phyloP scores from a whole-genome alignment of 2,329 filamentous ascomycete species.

The Helotiales sp. region DNA sequence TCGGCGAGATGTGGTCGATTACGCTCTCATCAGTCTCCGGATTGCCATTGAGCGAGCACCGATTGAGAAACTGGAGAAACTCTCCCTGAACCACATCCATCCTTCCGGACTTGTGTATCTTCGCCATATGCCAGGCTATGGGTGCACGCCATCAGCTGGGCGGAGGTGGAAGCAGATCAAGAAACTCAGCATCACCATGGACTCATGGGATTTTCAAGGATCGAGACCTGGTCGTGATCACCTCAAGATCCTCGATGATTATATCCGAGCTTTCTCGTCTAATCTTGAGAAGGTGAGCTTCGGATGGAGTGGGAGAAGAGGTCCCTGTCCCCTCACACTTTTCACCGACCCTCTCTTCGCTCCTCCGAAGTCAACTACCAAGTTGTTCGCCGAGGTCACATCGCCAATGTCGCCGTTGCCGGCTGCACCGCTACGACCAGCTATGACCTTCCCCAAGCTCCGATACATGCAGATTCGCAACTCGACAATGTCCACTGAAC shows the following conservation, averaged over 20 bases:
- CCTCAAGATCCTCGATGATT: conserved; percentile 80
- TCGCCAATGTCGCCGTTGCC: conserved; percentile 68
- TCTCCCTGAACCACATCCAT: conserved; percentile 77
- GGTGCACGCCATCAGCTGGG: conserved; percentile 72
- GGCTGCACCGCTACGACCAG: conserved; percentile 54
- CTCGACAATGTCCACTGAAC: conserved; percentile 69
- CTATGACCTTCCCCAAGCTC: conserved; percentile 70
- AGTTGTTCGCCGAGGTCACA: conserved; percentile 68
- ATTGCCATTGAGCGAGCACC: conserved; percentile 80
- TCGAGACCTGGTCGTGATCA: conserved; percentile 68
- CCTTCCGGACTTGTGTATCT: conserved; percentile 78
- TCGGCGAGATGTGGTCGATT: conserved; percentile 80
- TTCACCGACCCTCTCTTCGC: conserved; percentile 67
- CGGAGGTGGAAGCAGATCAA: conserved; percentile 80
- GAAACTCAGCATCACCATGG: conserved; percentile 73
- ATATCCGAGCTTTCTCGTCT: conserved; percentile 71
- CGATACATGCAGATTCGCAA: conserved; percentile 75
- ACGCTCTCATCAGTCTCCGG: conserved; percentile 83
- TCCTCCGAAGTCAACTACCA: conserved; percentile 56
- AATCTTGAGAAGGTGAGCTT: conserved; percentile 74
- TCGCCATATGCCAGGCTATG: conserved; percentile 74
- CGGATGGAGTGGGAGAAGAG: conserved; percentile 74
- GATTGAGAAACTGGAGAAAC: conserved; percentile 66
- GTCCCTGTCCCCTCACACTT: conserved; percentile 76
- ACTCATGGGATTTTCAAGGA: conserved; percentile 69